These are phyloP conservation scores for Datura wrightii DNA, from an alignment of 257 asterid genomes.

Conservation along the genomic window DNA sequence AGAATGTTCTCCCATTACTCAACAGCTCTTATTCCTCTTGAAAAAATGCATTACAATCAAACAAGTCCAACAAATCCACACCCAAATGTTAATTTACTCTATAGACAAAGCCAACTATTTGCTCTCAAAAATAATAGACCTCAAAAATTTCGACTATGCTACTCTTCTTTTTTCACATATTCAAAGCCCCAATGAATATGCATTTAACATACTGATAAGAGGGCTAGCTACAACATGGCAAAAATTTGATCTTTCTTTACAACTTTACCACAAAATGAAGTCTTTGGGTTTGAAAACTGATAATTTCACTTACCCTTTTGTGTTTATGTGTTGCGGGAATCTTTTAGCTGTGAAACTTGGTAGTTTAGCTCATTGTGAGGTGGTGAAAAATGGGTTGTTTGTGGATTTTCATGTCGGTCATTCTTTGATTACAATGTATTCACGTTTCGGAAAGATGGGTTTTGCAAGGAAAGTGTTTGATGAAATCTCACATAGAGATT, in stretches of 20 bases:
- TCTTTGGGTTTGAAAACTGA: conserved; percentile 61
- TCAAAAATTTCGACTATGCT: conserved; percentile 60
- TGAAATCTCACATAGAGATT: conserved; percentile 71
- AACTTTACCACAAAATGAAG: conserved; percentile 64
- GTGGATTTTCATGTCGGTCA: conserved; percentile 71
- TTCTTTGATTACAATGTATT: conserved; percentile 82
- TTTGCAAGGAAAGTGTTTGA: conserved; percentile 70
- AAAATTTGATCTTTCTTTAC: conserved; percentile 56
- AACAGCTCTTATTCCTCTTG: conserved; percentile 51
- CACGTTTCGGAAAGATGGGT: conserved; percentile 58
- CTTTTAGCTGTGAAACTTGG: conserved; percentile 57
- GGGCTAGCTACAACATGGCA: conserved; percentile 82
- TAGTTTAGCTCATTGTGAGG: conserved; percentile 61
- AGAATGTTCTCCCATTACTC: conserved; percentile 39
- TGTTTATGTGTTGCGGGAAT: conserved; percentile 74
- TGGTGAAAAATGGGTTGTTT: conserved; percentile 65
- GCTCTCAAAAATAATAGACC: conserved; percentile 67
- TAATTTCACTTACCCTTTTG: conserved; percentile 85
- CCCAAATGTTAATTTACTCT: conserved; percentile 66
- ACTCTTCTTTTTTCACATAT: conserved; percentile 58
- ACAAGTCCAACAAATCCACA: conserved; percentile 68
- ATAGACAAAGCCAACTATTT: conserved; percentile 68
- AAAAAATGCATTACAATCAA: conserved; percentile 54
- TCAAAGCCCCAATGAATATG: conserved; percentile 62
- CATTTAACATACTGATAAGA: conserved; percentile 80